Base-by-base conservation (phyloP, 164 flowering plant genomes). In the Berberis vulgaris region DNA sequence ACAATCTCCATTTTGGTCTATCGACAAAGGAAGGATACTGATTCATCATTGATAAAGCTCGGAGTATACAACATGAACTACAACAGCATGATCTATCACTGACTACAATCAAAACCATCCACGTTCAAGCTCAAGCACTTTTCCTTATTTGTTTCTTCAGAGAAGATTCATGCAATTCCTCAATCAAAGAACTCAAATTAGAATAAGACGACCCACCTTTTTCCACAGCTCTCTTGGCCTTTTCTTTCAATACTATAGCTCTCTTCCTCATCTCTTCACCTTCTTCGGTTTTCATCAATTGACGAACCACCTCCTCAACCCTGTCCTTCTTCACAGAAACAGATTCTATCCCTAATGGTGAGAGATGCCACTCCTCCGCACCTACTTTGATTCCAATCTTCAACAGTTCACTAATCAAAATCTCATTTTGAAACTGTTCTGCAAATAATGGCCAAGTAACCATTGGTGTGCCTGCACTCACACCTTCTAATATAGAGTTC, bases 401-500 rank as follows among this genome's bases (percentile, higher is more conserved):
- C 45, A 81, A 45, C 1, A 83, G 69, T 7, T 75, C 54, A 45
- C 72, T 79, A 1, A 78, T 52, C 8, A 81, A 46, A 71, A 77
- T 78, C 73, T 83, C 81, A 50, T 83, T 81, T 13, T 11, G 66
- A 50, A 81, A 79, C 61, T 83, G 87, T 62, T 83, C 87, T 0
- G 80, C 87, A 53, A 81, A 80, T 49, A 78, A 2, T 0, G 85
- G 87, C 73, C 87, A 83, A 0, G 87, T 80, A 6, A 78, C 47
- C 77, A 84, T 59, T 0, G 85, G 85, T 41, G 80, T 68, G 0
- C 86, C 83, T 0, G 78, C 73, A 40, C 57, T 41, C 1, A 79
- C 39, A 1, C 77, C 84, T 73, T 82, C 88, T 0, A 81, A 55
- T 43, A 11, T 43, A 5, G 61, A 59, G 61, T 59, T 59, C 47